phyloP scores from a whole-genome alignment of 2,329 filamentous ascomycete genomes.

The Elsinoe arachidis region DNA sequence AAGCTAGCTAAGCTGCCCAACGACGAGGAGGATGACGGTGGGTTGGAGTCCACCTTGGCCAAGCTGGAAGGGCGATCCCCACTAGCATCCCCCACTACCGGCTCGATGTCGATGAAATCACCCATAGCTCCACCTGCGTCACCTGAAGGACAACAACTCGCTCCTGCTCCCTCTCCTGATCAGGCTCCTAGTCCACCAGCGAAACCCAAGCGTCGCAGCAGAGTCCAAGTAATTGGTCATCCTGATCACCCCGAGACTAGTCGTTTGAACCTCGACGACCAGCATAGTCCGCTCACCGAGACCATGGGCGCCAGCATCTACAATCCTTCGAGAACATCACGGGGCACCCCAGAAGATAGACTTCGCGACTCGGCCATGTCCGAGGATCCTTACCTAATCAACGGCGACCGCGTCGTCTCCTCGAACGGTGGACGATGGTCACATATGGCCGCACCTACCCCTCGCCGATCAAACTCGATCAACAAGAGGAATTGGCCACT shows the following conservation, averaged over 20 bases:
- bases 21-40: constrained; percentile 65
- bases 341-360: constrained; percentile 17
- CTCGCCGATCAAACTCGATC: not conserved
- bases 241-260: constrained; percentile 15
- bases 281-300: constrained; percentile 23
- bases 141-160: not conserved
- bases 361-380: constrained; percentile 16
- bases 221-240: constrained; percentile 13
- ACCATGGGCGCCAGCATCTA: constrained; percentile 29
- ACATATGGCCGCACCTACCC: not conserved
- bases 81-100: not conserved
- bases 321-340: constrained; percentile 19
- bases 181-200: not conserved
- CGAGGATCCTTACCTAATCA: constrained; percentile 6
- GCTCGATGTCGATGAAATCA: not conserved
- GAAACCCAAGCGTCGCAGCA: constrained; percentile 1
- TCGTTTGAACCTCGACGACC: constrained; percentile 5
- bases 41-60: constrained; percentile 81
- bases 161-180: not conserved
- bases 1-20: constrained; percentile 83
- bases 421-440: constrained; percentile 8
- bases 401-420: not conserved
- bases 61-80: constrained; percentile 81
- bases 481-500: constrained; percentile 12
- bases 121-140: not conserved